Conservation (phyloP, 495 filamentous ascomycete genomes). For the Hypoxylon subgilvum region DNA sequence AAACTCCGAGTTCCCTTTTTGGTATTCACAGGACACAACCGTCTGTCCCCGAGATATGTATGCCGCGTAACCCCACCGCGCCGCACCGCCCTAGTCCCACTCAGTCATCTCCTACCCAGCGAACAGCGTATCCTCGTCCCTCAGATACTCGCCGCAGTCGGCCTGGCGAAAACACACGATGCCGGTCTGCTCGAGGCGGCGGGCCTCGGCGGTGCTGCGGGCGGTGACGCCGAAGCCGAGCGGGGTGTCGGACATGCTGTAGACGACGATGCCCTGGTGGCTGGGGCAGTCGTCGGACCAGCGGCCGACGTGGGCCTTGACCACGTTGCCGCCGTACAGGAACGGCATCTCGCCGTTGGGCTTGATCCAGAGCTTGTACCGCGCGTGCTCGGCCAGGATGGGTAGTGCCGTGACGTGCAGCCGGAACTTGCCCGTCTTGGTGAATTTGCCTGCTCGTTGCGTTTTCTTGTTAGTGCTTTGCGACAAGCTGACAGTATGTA, state of each 20-base stretch:
- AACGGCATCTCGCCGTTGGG: constrained; percentile 95
- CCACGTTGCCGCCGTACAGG: constrained; percentile 85
- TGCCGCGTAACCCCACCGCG: too few species aligned
- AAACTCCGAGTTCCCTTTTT: constrained; percentile 23
- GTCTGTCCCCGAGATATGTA: neutral
- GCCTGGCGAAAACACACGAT: constrained; percentile 84
- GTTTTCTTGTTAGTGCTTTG: constrained; percentile 1
- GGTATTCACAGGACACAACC: neutral
- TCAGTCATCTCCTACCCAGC: constrained; percentile 42
- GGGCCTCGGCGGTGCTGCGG: constrained; percentile 78
- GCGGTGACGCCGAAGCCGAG: constrained; percentile 80
- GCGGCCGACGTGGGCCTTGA: constrained; percentile 89
- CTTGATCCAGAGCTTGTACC: constrained; percentile 95
- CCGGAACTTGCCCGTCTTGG: constrained; percentile 89
- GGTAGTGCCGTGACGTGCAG: constrained; percentile 84
- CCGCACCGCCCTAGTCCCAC: neutral
- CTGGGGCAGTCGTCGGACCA: constrained; percentile 87
- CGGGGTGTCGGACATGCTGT: constrained; percentile 76
- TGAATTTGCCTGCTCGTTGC: constrained; percentile 73
- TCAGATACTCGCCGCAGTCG: constrained; percentile 89
- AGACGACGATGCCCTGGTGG: constrained; percentile 78
- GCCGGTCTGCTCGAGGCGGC: constrained; percentile 84
- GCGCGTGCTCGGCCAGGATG: constrained; percentile 83
- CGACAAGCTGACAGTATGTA: neutral
- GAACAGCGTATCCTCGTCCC: constrained; percentile 72